Percentiles rank a stretch among this genome's conserved stretches.
Conservation (phyloP, 2,329 filamentous ascomycete species). For the Fusarium gaditjirri region DNA sequence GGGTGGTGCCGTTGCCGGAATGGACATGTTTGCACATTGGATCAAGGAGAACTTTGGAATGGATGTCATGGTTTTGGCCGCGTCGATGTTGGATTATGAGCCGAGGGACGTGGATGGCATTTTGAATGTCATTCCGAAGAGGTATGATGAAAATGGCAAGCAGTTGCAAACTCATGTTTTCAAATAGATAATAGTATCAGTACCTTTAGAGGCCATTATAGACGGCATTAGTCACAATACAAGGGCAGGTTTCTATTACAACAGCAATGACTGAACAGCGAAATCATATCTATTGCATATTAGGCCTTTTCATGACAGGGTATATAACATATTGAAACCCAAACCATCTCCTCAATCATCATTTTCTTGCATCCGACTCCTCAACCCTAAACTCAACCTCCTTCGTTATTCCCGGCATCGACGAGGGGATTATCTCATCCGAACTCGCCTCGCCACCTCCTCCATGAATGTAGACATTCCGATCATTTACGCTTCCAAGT, state of each 20-base stretch:
- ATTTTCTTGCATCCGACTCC: slow-evolving; percentile 3
- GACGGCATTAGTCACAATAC: accelerated
- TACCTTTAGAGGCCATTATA: accelerated
- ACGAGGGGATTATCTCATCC: slow-evolving; percentile 32
- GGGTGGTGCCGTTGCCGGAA: slow-evolving; percentile 57
- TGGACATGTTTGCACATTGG: slow-evolving; percentile 57
- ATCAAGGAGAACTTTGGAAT: slow-evolving; percentile 50
- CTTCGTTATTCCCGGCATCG: slow-evolving; percentile 18
- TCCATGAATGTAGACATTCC: slow-evolving; percentile 28
- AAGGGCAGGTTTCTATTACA: neutral
- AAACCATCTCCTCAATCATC: neutral
- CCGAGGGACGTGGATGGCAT: slow-evolving; percentile 49
- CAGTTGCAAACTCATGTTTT: slow-evolving; percentile 43
- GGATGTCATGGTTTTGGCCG: slow-evolving; percentile 40
- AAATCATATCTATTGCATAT: neutral
- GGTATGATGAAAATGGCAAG: slow-evolving; percentile 45
- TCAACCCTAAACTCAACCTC: slow-evolving; percentile 37
- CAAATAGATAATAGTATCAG: neutral
- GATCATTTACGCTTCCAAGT: neutral
- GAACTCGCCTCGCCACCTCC: slow-evolving; percentile 32
- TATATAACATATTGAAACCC: neutral
- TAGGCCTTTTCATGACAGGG: neutral
- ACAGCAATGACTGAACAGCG: neutral
- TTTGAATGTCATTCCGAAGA: slow-evolving; percentile 42
- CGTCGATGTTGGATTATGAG: slow-evolving; percentile 48